Conservation (phyloP, 1,284 basidiomycete genomes). For the Mycena sp. region DNA sequence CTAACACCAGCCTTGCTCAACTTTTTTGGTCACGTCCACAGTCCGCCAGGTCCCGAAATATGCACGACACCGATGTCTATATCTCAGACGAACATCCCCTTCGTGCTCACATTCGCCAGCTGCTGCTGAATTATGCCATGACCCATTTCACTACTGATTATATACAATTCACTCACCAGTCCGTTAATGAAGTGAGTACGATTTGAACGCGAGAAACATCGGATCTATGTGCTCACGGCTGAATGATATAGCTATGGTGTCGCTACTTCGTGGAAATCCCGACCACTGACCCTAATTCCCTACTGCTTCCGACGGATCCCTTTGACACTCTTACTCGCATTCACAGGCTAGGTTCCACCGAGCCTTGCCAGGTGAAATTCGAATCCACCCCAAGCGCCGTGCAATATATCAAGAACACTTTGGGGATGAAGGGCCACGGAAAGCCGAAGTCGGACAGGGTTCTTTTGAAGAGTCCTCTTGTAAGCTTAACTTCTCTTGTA, state of each 20-base stretch:
- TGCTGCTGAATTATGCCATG: constrained; percentile 62
- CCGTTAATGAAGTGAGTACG: constrained; percentile 57
- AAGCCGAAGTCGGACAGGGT: constrained; percentile 30
- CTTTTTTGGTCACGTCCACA: too few species aligned
- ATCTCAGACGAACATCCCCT: neutral
- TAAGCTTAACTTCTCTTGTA: constrained; percentile 8
- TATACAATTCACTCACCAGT: constrained; percentile 59
- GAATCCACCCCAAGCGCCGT: constrained; percentile 47
- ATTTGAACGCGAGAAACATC: too few species aligned
- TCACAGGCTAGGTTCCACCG: constrained; percentile 43
- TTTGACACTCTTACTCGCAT: constrained; percentile 51
- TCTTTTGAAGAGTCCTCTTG: constrained; percentile 34
- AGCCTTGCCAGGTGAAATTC: constrained; percentile 56
- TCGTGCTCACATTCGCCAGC: constrained; percentile 55
- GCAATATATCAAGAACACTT: constrained; percentile 48
- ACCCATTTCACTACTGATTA: constrained; percentile 66
- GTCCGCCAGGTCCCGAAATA: too few species aligned
- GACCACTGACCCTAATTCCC: constrained; percentile 56
- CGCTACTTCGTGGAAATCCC: constrained; percentile 54
- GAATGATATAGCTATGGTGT: constrained; percentile 51
- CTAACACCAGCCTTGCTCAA: too few species aligned
- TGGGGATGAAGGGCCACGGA: constrained; percentile 38
- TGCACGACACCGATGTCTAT: constrained; percentile 1
- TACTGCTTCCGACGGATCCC: constrained; percentile 60
- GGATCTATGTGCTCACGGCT: constrained; percentile 1